Base-by-base conservation (phyloP, 73 alveolate genomes). In the Vitrella brassicaformis region DNA sequence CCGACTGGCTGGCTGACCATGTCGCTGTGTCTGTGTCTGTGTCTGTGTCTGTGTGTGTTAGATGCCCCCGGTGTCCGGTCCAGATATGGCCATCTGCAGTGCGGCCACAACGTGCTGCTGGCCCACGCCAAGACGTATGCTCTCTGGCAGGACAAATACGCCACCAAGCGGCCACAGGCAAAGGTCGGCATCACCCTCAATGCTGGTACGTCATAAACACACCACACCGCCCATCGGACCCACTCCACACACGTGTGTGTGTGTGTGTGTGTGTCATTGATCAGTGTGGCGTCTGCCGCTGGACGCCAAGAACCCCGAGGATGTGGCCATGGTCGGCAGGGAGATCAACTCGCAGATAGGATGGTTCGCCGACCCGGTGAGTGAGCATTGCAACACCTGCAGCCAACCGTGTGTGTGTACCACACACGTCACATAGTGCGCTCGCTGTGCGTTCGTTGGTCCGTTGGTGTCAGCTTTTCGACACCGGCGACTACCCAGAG, bases 401-500 rank as follows among this genome's bases (percentile, higher is more conserved):
- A 19, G 26, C 27, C 0, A 10, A 71, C 66, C n/a, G n/a, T n/a
- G n/a, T n/a, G n/a, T n/a, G n/a, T n/a, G n/a, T n/a, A n/a, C n/a
- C n/a, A n/a, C n/a, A n/a, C n/a, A n/a, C n/a, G n/a, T n/a, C n/a
- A n/a, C n/a, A n/a, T n/a, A n/a, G n/a, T n/a, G n/a, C n/a, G n/a
- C n/a, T n/a, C n/a, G n/a, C n/a, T n/a, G n/a, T n/a, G n/a, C n/a
- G n/a, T n/a, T n/a, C n/a, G n/a, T n/a, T n/a, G n/a, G n/a, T n/a
- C n/a, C n/a, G n/a, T n/a, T n/a, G n/a, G n/a, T n/a, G n/a, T n/a
- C n/a, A n/a, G n/a, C n/a, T n/a, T n/a, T n/a, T n/a, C n/a, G n/a
- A n/a, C n/a, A 39, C 65, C 27, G 90, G 90, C 0, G 80, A 80
- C 26, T 85, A 85, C 68, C 90, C 90, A 28, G 68, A 71, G 9